These are phyloP conservation scores for Amanita pallidorosea DNA, from an alignment of 768 basidiomycete species.

Conservation along the genomic window DNA sequence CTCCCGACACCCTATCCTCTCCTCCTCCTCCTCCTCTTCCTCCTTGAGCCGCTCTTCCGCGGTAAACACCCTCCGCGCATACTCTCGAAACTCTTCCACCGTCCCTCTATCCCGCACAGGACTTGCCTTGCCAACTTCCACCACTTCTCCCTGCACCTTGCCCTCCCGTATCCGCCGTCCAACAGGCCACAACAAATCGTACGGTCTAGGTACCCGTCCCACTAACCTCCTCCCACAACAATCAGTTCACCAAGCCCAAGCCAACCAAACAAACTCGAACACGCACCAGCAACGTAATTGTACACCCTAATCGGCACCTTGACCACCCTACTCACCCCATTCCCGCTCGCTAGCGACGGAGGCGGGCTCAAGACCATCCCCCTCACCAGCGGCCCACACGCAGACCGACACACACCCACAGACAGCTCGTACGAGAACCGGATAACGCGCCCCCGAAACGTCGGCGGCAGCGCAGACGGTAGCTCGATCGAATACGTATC, in stretches of 20 bases:
- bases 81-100: constrained; percentile 37
- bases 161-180: constrained; percentile 7
- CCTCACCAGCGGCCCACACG: constrained; percentile 11
- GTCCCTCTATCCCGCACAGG: constrained; percentile 14
- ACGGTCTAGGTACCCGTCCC: constrained; percentile 46
- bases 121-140: neutral
- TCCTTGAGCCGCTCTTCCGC: constrained; percentile 21
- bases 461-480: constrained; percentile 79
- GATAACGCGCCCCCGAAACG: constrained; percentile 76
- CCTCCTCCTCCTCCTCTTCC: constrained; percentile 34
- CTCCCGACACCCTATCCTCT: constrained; percentile 55
- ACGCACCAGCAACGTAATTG: constrained; percentile 68
- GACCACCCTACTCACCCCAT: constrained; percentile 67
- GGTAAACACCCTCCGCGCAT: constrained; percentile 38
- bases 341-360: constrained; percentile 19
- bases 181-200: constrained; percentile 81
- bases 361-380: neutral
- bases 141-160: neutral
- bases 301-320: constrained; percentile 88
- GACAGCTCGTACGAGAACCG: constrained; percentile 84
- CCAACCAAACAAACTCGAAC: neutral
- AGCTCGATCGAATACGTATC: constrained; percentile 73
- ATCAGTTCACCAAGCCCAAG: constrained; percentile 6
- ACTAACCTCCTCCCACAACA: constrained; percentile 20
- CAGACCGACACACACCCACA: constrained; percentile 76